A percentile compares a stretch with the other conserved stretches of the same genome.
Conservation (phyloP, 2,329 filamentous ascomycete species). For the Apiospora malaysiana region DNA sequence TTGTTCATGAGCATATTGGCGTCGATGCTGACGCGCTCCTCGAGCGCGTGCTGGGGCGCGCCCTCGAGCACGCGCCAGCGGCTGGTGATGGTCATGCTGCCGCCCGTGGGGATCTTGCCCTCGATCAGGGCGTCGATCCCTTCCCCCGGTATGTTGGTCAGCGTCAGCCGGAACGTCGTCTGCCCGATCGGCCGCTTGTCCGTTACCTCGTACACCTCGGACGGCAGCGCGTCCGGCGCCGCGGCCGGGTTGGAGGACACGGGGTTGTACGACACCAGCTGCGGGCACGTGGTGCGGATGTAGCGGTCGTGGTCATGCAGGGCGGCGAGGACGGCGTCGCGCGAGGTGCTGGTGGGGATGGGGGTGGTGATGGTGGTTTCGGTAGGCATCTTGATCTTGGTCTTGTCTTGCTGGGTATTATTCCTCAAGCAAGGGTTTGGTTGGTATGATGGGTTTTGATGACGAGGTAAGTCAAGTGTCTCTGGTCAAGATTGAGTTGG, state of each 20-base stretch:
- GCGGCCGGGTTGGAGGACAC: constrained; percentile 13
- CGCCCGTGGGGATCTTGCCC: constrained; percentile 35
- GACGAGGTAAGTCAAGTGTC: no score
- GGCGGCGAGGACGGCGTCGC: constrained; percentile 31
- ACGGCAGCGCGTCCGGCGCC: constrained; percentile 14
- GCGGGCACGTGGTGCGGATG: constrained; percentile 36
- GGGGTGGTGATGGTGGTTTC: constrained; percentile 49
- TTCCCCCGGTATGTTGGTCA: constrained; percentile 31
- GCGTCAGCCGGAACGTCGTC: constrained; percentile 35
- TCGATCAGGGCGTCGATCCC: constrained; percentile 36
- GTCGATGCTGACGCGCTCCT: constrained; percentile 37
- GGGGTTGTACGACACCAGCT: constrained; percentile 32
- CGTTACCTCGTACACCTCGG: constrained; percentile 34
- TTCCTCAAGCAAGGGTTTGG: no score
- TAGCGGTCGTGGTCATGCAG: constrained; percentile 56
- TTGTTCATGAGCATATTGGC: constrained; percentile 37
- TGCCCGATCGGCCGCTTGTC: constrained; percentile 48
- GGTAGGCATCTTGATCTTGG: constrained; percentile 29
- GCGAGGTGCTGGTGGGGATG: constrained; percentile 33
- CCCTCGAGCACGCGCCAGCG: constrained; percentile 27
- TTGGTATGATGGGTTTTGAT: neutral
- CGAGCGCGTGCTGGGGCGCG: constrained; percentile 27
- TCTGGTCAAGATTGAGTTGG: neutral
- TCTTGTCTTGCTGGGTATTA: no score
- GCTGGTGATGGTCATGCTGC: constrained; percentile 29